A percentile compares a stretch with the other conserved stretches of the same genome.
Conservation (phyloP, 805 yeast genomes). For the Yarrowia sp. region DNA sequence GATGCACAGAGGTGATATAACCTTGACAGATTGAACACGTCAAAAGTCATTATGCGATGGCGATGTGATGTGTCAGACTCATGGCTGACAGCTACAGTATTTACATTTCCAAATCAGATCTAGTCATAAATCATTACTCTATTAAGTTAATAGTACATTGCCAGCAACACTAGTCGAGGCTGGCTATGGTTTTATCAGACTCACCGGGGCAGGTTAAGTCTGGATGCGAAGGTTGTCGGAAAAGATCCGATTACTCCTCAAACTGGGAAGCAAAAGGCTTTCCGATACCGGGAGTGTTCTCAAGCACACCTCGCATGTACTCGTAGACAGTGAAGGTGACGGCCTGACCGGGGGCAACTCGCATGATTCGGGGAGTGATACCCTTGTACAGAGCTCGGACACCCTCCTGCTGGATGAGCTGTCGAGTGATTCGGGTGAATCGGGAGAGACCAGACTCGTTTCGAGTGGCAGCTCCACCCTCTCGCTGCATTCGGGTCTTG, state of each 20-base stretch:
- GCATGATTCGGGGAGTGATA: slow-evolving; percentile 96
- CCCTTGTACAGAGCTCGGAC: slow-evolving; percentile 87
- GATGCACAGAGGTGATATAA: too few relatives aligned
- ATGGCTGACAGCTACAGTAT: too few relatives aligned
- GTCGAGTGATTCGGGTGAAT: slow-evolving; percentile 74
- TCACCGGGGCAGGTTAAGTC: background rate
- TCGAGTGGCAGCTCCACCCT: slow-evolving; percentile 52
- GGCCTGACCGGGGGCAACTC: slow-evolving; percentile 99
- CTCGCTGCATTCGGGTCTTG: slow-evolving; percentile 94
- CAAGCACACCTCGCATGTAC: slow-evolving; percentile 68
- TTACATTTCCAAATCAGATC: background rate
- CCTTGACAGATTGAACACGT: too few relatives aligned
- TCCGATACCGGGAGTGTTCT: slow-evolving; percentile 32
- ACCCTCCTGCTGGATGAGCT: slow-evolving; percentile 86
- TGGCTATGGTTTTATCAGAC: slow-evolving; percentile 8
- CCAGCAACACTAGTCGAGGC: background rate
- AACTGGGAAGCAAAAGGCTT: slow-evolving; percentile 20
- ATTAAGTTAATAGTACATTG: slow-evolving; percentile 23
- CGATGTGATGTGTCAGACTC: too few relatives aligned
- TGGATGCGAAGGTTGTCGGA: background rate
- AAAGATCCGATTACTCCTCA: slow-evolving; percentile 9
- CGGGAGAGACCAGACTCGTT: slow-evolving; percentile 66
- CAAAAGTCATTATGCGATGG: too few relatives aligned
- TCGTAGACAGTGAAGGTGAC: slow-evolving; percentile 97
- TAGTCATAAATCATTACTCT: slow-evolving; percentile 25